Conservation (phyloP, 2,329 filamentous ascomycete species). For the Fusarium acutatum region DNA sequence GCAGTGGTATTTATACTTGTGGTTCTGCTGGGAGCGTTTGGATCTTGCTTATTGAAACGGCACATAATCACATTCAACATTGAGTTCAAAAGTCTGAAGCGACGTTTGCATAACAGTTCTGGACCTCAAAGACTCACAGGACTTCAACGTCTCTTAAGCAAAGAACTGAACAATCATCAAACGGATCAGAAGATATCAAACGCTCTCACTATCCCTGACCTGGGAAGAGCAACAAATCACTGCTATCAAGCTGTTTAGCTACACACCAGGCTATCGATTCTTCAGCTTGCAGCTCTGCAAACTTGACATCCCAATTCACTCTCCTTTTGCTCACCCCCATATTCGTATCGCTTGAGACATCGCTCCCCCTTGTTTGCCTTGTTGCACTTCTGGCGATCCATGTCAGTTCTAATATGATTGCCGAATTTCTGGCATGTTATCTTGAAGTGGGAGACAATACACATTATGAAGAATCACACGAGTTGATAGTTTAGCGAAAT, state of each 20-base stretch:
- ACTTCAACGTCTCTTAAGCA: neutral
- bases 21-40: neutral
- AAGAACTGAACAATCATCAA: neutral
- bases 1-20: neutral
- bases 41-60: neutral
- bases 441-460: neutral
- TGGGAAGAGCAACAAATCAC: neutral
- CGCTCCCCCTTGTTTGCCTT: neutral
- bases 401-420: neutral
- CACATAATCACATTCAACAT: neutral
- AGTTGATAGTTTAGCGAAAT: too few relatives aligned
- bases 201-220: too few relatives aligned
- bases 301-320: neutral
- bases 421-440: neutral
- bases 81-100: fast-evolving
- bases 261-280: neutral
- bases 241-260: neutral
- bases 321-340: neutral
- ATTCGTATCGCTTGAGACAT: neutral
- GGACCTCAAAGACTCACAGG: neutral
- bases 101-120: neutral
- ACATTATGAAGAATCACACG: fast-evolving
- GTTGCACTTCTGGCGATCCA: neutral
- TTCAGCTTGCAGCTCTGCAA: neutral
- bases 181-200: neutral